These are phyloP conservation scores for Alloteropsis semialata DNA, from an alignment of 176 grass and related monocot species.

Conservation along the genomic window DNA sequence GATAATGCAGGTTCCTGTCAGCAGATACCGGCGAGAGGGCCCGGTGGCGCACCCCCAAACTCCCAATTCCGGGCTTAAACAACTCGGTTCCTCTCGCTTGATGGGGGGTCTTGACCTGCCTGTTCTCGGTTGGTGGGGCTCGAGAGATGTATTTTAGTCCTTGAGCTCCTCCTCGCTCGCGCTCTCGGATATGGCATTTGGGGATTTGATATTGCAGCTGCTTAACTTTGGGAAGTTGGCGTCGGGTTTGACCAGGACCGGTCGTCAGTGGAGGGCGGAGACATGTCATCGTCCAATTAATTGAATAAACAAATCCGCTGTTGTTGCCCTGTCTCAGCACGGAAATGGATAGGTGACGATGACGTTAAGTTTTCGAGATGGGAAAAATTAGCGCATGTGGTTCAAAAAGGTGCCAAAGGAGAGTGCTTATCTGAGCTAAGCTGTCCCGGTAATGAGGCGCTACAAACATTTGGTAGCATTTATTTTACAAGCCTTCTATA, in stretches of 20 bases:
- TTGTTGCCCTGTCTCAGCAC: background rate
- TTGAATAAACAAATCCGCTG: no score
- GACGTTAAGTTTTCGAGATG: background rate
- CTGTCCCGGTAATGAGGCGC: no score
- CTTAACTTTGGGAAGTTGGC: conserved; percentile 31
- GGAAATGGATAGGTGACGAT: conserved; percentile 1
- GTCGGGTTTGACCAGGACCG: conserved; percentile 36
- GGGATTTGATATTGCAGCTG: background rate
- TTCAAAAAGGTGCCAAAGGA: background rate
- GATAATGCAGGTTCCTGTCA: background rate
- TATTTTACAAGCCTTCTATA: no score
- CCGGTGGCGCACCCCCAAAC: background rate
- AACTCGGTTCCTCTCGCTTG: background rate
- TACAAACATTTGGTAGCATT: no score
- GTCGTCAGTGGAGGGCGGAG: background rate
- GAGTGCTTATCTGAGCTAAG: no score
- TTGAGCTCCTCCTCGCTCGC: background rate
- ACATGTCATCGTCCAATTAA: conserved; percentile 6
- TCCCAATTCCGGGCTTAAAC: background rate
- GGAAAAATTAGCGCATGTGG: no score
- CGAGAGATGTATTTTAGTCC: conserved; percentile 35
- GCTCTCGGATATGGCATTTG: conserved; percentile 18
- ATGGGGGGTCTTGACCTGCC: background rate
- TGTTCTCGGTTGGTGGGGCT: conserved; percentile 23
- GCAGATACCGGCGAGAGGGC: background rate